Evolutionary conservation across 306 rosid species (phyloP).

Genomic region (Citrullus mucosospermus): DNA sequence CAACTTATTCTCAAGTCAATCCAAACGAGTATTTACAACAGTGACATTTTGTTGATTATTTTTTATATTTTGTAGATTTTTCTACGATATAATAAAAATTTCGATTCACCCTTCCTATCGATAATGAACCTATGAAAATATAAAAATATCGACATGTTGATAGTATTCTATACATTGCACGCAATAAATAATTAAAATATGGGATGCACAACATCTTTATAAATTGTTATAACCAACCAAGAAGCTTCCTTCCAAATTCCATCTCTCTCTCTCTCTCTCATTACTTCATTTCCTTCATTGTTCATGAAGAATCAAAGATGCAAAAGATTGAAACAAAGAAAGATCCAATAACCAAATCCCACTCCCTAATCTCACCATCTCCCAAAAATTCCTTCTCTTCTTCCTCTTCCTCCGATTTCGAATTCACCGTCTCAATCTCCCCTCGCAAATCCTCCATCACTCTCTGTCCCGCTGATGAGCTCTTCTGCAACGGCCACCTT

Average conservation of each 20-base stretch:
- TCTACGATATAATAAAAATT: too few species aligned
- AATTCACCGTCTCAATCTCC: conserved; percentile 45
- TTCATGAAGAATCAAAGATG: conserved; percentile 14
- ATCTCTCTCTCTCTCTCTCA: not conserved
- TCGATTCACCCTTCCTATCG: too few species aligned
- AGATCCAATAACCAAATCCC: conserved; percentile 9
- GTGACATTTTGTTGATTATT: too few species aligned
- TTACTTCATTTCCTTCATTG: not conserved
- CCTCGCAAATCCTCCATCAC: conserved; percentile 38
- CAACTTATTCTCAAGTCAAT: too few species aligned
- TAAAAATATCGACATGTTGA: too few species aligned
- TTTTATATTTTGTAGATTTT: too few species aligned
- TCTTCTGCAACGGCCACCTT: conserved; percentile 58
- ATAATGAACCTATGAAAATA: too few species aligned
- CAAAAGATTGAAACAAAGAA: conserved; percentile 8
- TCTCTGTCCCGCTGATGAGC: conserved; percentile 54
- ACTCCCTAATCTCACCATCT: conserved; percentile 31
- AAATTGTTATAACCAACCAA: not conserved
- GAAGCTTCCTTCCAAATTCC: not conserved
- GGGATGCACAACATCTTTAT: too few species aligned
- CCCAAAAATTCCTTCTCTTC: conserved; percentile 38
- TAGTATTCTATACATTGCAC: too few species aligned
- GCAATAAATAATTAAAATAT: too few species aligned
- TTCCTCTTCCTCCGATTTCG: conserved; percentile 46
- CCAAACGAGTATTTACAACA: too few species aligned